Evolutionary conservation across 2,329 filamentous ascomycete species (phyloP), one percentile per base, ranked within the genome.

Genomic region (Basipetospora chlamydospora): DNA sequence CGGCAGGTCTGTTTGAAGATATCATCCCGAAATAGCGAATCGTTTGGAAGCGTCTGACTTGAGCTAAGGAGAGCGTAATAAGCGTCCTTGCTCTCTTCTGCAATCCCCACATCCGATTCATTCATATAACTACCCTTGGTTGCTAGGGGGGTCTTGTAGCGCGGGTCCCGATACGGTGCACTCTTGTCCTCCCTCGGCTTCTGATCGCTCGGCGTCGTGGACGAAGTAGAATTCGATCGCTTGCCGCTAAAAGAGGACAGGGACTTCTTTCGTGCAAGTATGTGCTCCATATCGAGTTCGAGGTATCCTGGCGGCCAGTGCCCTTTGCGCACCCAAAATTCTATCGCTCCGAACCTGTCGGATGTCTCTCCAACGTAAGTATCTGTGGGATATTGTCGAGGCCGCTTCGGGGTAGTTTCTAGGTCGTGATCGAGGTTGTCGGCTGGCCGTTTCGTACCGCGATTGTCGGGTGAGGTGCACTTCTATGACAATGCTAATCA

Each of bases 111-210:
- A 22, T 36, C 20, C n/a, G 49, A 58, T 35, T 56, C 47, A 12
- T 33, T 36, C 53, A 66, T 61, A 39, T 54, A 61, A 43, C 51
- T 58, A 20, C 59, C 57, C 39, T 60, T 60, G 13, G 50, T 56
- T 22, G 43, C 46, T 38, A 65, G 60, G 1, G 59, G 31, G 11
- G 38, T 48, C 42, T 46, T 35, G 42, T 64, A 66, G 15, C 49
- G 50, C 30, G 46, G 38, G 44, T 58, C 45, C 41, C 44, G 32
- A 37, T 63, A 62, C n/a, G 41, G 49, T 2, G 52, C 45, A 44
- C 49, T 59, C 47, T 59, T 62, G 44, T 48, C 51, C 37, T 57
- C 56, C 31, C 53, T 51, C 39, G 48, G 51, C 49, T 46, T 57
- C 46, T 59, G 48, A 46, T 61, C 55, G 42, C 54, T 60, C 10